phyloP scores from a whole-genome alignment of 768 basidiomycete genomes.

The Amanita rubescens region DNA sequence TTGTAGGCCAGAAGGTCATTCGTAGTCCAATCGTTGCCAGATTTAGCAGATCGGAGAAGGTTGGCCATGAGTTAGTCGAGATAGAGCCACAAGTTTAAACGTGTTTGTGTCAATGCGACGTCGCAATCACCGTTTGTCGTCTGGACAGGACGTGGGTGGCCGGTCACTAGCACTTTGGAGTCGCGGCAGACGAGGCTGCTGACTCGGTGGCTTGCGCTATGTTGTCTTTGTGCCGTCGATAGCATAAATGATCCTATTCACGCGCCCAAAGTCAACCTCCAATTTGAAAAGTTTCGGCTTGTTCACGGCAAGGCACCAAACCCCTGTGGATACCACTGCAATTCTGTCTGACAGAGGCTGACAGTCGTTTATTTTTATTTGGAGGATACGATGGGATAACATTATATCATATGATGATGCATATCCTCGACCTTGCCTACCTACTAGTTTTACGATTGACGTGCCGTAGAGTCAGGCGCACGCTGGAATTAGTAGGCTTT shows the following conservation, averaged over 20 bases:
- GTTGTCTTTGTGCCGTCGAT: too few relatives aligned
- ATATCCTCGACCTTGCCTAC: conserved; percentile 82
- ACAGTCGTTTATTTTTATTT: conserved; percentile 78
- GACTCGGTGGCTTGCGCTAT: too few relatives aligned
- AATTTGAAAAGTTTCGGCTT: conserved; percentile 72
- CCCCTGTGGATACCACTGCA: conserved; percentile 80
- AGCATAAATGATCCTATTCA: too few relatives aligned
- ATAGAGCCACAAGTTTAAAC: too few relatives aligned
- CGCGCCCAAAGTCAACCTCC: conserved; percentile 86
- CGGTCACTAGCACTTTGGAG: too few relatives aligned
- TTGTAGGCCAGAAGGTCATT: conserved; percentile 19
- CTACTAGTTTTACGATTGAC: conserved; percentile 67
- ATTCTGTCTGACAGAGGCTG: conserved; percentile 76
- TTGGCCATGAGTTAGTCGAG: conserved; percentile 18
- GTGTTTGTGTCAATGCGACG: too few relatives aligned
- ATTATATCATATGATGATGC: conserved; percentile 86
- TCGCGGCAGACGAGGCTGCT: too few relatives aligned
- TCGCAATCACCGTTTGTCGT: too few relatives aligned
- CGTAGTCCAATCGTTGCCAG: conserved; percentile 19
- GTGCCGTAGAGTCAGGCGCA: conserved; percentile 6
- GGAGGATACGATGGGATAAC: conserved; percentile 85
- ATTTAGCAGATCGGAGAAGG: conserved; percentile 18
- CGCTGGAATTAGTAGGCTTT: neutral
- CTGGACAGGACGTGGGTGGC: too few relatives aligned
- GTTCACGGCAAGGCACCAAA: conserved; percentile 63